Conservation (phyloP, 768 basidiomycete species). For the Leucosporidium scottii region DNA sequence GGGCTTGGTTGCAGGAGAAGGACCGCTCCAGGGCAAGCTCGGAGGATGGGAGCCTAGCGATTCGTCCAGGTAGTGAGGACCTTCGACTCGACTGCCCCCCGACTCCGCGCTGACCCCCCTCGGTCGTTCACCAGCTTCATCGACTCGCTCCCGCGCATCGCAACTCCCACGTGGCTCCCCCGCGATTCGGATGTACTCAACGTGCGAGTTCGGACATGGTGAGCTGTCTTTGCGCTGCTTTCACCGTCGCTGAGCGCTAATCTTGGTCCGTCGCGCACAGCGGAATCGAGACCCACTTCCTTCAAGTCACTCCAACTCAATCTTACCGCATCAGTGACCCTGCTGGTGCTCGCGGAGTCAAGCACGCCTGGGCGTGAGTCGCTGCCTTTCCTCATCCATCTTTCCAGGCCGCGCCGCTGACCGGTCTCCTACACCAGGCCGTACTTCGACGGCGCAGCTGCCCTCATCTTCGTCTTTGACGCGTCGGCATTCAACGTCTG, state of each 20-base stretch:
- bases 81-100: not conserved
- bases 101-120: not conserved
- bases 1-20: constrained; percentile 2
- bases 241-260: not conserved
- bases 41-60: not conserved
- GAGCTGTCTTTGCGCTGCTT: not conserved
- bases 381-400: not conserved
- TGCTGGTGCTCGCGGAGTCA: constrained; percentile 2
- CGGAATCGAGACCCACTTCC: not conserved
- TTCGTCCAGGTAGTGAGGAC: not conserved
- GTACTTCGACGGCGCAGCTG: not conserved
- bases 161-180: not conserved
- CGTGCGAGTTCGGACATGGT: not conserved
- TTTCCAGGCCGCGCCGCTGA: not conserved
- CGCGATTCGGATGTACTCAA: not conserved
- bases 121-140: constrained; percentile 1
- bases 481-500: not conserved
- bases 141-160: not conserved
- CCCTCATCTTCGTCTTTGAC: constrained; percentile 1
- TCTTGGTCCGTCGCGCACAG: not conserved
- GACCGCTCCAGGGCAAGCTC: not conserved
- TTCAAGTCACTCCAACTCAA: not conserved
- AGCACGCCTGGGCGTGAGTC: constrained; percentile 8
- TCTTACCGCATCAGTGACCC: constrained; percentile 1
- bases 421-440: not conserved